Base-by-base conservation (phyloP, 108 stramenopile species). In the Conticribra guillardii region DNA sequence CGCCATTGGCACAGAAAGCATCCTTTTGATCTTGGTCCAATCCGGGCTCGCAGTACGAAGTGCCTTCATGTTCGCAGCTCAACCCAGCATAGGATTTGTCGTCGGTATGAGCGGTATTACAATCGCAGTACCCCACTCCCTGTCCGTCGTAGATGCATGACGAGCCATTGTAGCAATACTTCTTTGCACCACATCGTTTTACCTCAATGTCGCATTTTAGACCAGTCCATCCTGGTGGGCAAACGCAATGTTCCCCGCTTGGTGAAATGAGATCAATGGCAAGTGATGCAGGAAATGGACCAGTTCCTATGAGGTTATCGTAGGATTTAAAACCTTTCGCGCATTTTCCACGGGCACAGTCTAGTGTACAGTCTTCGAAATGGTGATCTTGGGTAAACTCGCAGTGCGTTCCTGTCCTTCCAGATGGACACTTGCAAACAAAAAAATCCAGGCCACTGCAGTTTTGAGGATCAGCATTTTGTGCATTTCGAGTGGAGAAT, bases 161-260 rank as follows among this genome's bases (percentile, higher is more conserved):
- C 23, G 64, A 48, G 59, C 78, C 78, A 61, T 79, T 74, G 67
- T 79, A 79, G 58, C 78, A 79, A 47, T 74, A 74, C 32, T 68
- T 74, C 2, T 57, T 23, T 5, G 54, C 22, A 15, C 45, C 37
- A 22, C 78, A 79, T 22, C 60, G 31, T 18, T 73, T 19, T 30
- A 74, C 78, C n/a, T 33, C 33, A 31, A 79, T 79, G 24, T 79
- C 78, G 37, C 78, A 79, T 23, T 15, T 60, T 4, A 79, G 65
- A 4, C 78, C 78, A 24, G 78, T 79, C 14, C 37, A 79, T 1
- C 72, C 72, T 33, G 57, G 30, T 2, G 78, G 78, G 50, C 78
- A 79, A 29, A 79, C 72, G 24, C 78, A 79, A 8, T 79, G 78
- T 46, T 77, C 76, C 3, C 76, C 76, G 8, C 29, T 27, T 11